Base-by-base conservation (phyloP, 805 yeast genomes). In the Candida taoyuanica region DNA sequence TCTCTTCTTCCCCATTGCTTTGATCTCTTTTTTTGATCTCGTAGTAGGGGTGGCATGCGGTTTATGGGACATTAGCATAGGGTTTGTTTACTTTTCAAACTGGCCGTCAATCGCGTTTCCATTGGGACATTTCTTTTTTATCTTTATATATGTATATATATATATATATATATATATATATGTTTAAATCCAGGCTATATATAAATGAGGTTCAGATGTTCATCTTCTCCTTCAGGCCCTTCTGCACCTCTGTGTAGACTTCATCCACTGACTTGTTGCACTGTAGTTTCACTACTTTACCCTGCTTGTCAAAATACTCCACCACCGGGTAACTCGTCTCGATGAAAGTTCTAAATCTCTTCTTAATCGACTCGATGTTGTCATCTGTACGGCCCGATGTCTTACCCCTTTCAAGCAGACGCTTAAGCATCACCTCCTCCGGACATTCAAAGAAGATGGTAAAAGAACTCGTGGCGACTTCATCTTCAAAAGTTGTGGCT, bases 281-380 rank as follows among this genome's bases (percentile, higher is more conserved):
- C 41, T 70, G 68, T 28, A 91, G 77, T 55, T 75, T 80, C 33
- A 87, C 81, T 15, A 91, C 97, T 56, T 77, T 82, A 39, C 69
- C 76, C 50, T 78, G 82, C 49, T 76, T 71, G 30, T 77, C 87
- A 51, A 73, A 91, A 60, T 85, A 77, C 38, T 89, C 84, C 31
- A 93, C 86, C 13, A 93, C 98, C 4, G 98, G 98, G 85, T 82
- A 82, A 48, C 91, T 80, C 4, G 97, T 88, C 32, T 87, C 94
- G 29, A 80, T 60, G 54, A 91, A 91, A 11, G 91, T 83, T 52
- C 68, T 76, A 69, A 91, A 91, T 62, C 98, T 77, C 67, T 93
- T 89, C 56, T 73, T 79, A 60, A 93, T 89, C 47, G 91, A 79
- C 59, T 89, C 97, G 40, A 83, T 74, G 63, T 91, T 91, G 60